Evolutionary conservation across 306 rosid genomes (phyloP).

Genomic region (Fragaria nilgerrensis): DNA sequence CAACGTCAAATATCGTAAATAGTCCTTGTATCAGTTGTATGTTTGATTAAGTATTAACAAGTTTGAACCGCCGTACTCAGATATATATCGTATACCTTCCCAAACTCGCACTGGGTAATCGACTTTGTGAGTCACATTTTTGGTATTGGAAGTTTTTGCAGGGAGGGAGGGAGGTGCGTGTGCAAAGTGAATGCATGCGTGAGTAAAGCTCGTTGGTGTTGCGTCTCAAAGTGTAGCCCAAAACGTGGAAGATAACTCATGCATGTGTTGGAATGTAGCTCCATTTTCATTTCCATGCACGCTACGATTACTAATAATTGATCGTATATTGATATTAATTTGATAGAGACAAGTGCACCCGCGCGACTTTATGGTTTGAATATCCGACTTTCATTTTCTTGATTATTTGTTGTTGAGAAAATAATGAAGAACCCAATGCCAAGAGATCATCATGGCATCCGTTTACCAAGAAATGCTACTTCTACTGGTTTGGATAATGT

Average conservation of each 20-base stretch:
- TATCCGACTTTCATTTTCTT: neutral
- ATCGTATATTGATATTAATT: neutral
- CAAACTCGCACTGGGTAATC: too few species aligned
- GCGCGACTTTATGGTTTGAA: too few species aligned
- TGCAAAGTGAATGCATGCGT: neutral
- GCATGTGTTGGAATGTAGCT: neutral
- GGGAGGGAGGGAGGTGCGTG: neutral
- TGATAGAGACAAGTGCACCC: neutral
- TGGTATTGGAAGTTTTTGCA: neutral
- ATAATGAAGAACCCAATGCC: too few species aligned
- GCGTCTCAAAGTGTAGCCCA: conserved; percentile 2
- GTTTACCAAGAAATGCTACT: neutral
- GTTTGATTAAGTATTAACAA: too few species aligned
- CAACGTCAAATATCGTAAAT: too few species aligned
- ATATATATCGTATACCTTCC: too few species aligned
- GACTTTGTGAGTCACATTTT: neutral
- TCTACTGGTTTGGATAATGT: neutral
- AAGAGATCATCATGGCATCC: neutral
- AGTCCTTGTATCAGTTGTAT: neutral
- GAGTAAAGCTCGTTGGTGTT: neutral
- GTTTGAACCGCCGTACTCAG: too few species aligned
- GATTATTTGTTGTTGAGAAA: neutral
- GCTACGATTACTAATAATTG: neutral
- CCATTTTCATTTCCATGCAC: conserved; percentile 2
- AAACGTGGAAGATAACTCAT: conserved; percentile 6